Conservation (phyloP, 2,329 filamentous ascomycete species). For the Pseudopithomyces maydicus region DNA sequence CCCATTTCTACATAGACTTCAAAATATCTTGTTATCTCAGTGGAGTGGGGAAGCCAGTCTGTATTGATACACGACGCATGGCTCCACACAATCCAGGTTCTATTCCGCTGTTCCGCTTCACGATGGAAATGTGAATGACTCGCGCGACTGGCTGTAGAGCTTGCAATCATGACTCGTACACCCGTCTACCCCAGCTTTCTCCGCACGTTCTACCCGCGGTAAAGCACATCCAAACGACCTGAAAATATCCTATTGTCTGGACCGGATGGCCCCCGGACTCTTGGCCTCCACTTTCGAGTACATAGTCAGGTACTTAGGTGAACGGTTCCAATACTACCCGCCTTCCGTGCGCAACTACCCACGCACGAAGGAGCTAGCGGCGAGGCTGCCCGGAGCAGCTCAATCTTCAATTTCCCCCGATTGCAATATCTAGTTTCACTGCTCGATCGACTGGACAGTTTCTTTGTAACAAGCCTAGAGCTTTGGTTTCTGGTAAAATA, state of each 20-base stretch:
- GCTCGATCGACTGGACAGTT: neutral
- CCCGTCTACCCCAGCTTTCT: neutral
- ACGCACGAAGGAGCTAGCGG: neutral
- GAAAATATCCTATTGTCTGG: neutral
- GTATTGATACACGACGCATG: too few relatives aligned
- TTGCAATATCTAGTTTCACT: neutral
- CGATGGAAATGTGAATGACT: neutral
- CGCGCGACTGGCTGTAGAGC: neutral
- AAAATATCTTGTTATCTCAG: too few relatives aligned
- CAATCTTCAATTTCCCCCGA: neutral
- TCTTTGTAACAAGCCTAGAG: too few relatives aligned
- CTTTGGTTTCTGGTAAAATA: too few relatives aligned
- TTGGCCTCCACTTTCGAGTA: neutral
- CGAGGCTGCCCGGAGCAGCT: neutral
- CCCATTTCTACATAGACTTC: too few relatives aligned
- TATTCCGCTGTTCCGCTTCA: too few relatives aligned
- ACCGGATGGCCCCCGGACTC: neutral
- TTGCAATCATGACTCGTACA: conserved; percentile 10
- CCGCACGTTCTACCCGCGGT: conserved; percentile 15
- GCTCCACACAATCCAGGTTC: too few relatives aligned
- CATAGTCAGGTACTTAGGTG: too few relatives aligned
- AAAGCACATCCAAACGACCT: conserved; percentile 10
- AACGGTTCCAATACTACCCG: neutral
- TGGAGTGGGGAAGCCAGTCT: too few relatives aligned
- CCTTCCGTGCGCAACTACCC: neutral